Evolutionary conservation across 495 filamentous ascomycete genomes (phyloP), one percentile per base, ranked within the genome.

Genomic region (Amphirosellinia nigrospora): DNA sequence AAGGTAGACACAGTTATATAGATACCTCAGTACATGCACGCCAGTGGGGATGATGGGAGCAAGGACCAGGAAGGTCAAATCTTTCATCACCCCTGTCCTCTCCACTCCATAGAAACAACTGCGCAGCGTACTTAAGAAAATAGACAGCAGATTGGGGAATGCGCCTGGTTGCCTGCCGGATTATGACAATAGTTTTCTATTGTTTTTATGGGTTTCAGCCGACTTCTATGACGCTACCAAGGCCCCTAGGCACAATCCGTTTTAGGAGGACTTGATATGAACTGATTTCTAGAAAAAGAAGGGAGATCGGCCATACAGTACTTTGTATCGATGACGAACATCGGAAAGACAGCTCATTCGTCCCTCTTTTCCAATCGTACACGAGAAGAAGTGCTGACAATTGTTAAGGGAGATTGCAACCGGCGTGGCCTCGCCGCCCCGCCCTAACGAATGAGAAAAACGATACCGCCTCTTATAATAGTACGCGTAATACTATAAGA

Each of bases 11-110:
- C 23, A 28, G 36, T 41, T 56, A 15, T 60, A 60, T 60, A 23
- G 56, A 34, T 60, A 60, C 36, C 26, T 21, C 13, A 36, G 41
- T 23, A 64, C 61, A 65, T 52, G 63, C 46, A 53, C 21, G 53
- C 30, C 5, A 53, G 63, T 48, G 63, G 46, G n/a, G 46, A 26
- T 53, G 63, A 65, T 53, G 41, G 34, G 41, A 46, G 43, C 61
- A 64, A 50, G 61, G 61, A 36, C 61, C 43, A 36, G 61, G 43
- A 46, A 64, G 61, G 41, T 64, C 61, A 50, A 64, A 64, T 43
- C 61, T 64, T 64, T 64, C 61, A 64, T 28, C 55, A 58, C 32
- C 55, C 55, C 32, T 36, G 55, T 58, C 55, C 30, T 30, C 55
- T 58, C 55, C 55, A 58, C 30, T n/a, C 19, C 32, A 34, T 19